phyloP scores from a whole-genome alignment of 768 basidiomycete genomes.

The Pleurotus citrinopileatus region DNA sequence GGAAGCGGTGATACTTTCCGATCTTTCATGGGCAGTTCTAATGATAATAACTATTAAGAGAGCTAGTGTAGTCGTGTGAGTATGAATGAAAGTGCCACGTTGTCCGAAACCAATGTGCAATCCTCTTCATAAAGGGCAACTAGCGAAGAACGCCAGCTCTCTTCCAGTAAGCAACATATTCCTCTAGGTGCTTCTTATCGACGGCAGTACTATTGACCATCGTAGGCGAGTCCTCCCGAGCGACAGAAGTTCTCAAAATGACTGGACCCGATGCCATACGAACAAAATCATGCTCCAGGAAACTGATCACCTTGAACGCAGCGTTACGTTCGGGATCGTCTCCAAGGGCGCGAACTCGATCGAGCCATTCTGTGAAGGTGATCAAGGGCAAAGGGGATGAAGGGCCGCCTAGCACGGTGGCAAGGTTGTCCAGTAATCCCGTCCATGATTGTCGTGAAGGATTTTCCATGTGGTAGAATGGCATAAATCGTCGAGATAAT shows the following conservation, averaged over 20 bases:
- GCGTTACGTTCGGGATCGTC: conserved; percentile 23
- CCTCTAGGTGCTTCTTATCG: conserved; percentile 26
- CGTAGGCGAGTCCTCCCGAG: conserved; percentile 24
- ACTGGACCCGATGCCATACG: conserved; percentile 29
- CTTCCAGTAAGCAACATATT: conserved; percentile 30
- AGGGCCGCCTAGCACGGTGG: conserved; percentile 19
- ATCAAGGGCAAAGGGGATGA: conserved; percentile 20
- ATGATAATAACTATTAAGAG: no score
- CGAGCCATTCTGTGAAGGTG: conserved; percentile 27
- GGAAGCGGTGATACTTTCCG: no score
- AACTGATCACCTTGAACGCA: conserved; percentile 25
- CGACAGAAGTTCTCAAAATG: conserved; percentile 24
- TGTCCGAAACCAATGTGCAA: no score
- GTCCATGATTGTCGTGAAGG: conserved; percentile 33
- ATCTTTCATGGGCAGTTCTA: no score
- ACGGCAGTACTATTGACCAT: conserved; percentile 28
- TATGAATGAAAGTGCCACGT: no score
- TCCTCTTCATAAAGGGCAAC: no score
- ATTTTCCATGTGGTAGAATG: conserved; percentile 34
- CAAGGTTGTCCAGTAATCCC: conserved; percentile 25
- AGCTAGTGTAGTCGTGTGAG: no score
- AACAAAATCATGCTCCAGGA: conserved; percentile 31
- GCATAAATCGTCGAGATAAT: conserved; percentile 27
- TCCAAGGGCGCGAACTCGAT: conserved; percentile 23
- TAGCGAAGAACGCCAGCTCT: conserved; percentile 20